A percentile compares a stretch with the other conserved stretches of the same genome.
phyloP scores from a whole-genome alignment of 495 filamentous ascomycete species.

The Lentithecium fluviatile region DNA sequence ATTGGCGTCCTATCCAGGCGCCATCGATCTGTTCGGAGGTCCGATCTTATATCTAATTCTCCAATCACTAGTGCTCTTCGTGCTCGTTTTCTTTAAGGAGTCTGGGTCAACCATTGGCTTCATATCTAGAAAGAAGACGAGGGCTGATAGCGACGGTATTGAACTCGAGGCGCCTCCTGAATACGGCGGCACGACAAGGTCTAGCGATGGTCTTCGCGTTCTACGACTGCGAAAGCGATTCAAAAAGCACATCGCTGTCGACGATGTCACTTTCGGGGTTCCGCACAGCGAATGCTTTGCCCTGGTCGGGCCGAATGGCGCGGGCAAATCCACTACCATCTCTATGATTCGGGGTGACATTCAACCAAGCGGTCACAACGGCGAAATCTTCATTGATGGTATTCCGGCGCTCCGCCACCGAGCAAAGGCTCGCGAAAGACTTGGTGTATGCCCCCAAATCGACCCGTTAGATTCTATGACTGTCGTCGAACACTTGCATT shows the following conservation, averaged over 20 bases:
- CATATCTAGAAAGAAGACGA: too few relatives aligned
- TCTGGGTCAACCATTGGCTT: too few relatives aligned
- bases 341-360: constrained; percentile 78
- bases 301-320: constrained; percentile 83
- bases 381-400: constrained; percentile 72
- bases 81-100: constrained; percentile 71
- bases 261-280: constrained; percentile 77
- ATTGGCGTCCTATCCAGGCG: constrained; percentile 65
- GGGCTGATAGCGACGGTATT: too few relatives aligned
- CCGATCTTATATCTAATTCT: constrained; percentile 77
- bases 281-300: constrained; percentile 75
- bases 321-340: constrained; percentile 84
- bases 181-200: too few relatives aligned
- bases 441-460: constrained; percentile 76
- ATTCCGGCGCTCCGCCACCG: constrained; percentile 63
- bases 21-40: constrained; percentile 70
- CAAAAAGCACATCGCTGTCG: constrained; percentile 63
- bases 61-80: constrained; percentile 66
- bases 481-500: constrained; percentile 60
- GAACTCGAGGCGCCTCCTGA: too few relatives aligned
- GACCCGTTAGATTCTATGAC: constrained; percentile 55
- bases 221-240: constrained; percentile 63
- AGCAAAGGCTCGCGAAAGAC: constrained; percentile 59
- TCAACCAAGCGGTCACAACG: constrained; percentile 40
- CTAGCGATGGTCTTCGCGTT: constrained; percentile 76